These are phyloP conservation scores for Allomyces macrogynus DNA, from an alignment of 192 early-diverging fungal genomes.

Conservation along the genomic window DNA sequence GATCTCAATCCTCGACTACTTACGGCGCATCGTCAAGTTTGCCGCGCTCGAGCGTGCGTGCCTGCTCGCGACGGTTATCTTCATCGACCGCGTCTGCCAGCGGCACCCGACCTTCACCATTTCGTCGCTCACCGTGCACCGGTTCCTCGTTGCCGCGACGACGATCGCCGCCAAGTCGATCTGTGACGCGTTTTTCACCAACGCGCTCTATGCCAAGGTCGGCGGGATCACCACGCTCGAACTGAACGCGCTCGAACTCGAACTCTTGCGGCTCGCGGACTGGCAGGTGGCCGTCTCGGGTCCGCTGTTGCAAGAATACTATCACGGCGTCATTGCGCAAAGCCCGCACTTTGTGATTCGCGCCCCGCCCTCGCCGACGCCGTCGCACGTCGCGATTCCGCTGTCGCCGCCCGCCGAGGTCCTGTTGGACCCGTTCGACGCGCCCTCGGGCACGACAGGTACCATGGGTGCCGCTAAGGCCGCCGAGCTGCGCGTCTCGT, in stretches of 20 bases:
- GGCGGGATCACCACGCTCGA: conserved; percentile 32
- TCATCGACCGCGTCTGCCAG: conserved; percentile 23
- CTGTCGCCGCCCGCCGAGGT: no score
- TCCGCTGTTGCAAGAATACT: conserved; percentile 30
- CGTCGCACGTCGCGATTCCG: background rate
- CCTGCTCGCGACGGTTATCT: conserved; percentile 28
- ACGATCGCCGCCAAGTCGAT: conserved; percentile 22
- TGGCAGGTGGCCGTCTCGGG: conserved; percentile 22
- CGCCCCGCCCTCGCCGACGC: background rate
- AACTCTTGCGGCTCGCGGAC: conserved; percentile 26
- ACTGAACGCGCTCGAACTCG: conserved; percentile 32
- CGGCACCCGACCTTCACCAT: conserved; percentile 23
- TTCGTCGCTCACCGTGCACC: conserved; percentile 22
- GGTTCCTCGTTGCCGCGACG: conserved; percentile 25
- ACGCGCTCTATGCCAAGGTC: conserved; percentile 32
- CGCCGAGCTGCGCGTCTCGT: no score
- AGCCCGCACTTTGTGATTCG: conserved; percentile 2
- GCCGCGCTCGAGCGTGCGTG: conserved; percentile 27
- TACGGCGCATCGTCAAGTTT: conserved; percentile 32
- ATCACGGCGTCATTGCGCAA: conserved; percentile 22
- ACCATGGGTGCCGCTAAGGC: no score
- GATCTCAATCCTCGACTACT: conserved; percentile 30
- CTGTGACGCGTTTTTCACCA: conserved; percentile 31
- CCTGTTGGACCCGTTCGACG: no score
- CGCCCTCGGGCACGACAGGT: no score